These are phyloP conservation scores for Lichtheimia corymbifera DNA, from an alignment of 371 early-diverging fungal species.

Conservation along the genomic window DNA sequence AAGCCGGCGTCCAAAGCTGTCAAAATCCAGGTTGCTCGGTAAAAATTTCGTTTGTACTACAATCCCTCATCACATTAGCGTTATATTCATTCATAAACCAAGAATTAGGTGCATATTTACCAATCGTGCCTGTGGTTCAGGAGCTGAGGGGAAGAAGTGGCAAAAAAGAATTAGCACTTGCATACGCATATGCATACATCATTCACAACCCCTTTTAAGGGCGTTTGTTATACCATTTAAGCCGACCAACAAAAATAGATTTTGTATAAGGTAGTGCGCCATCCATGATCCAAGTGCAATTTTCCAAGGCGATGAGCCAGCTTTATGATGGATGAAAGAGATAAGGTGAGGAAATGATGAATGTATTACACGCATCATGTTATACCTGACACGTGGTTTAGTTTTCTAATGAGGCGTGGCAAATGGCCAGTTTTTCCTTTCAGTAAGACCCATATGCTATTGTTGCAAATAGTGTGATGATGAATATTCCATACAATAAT, in stretches of 20 bases:
- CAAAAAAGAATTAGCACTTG: neutral
- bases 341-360: neutral
- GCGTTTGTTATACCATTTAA: conserved; percentile 53
- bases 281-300: conserved; percentile 73
- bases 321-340: conserved; percentile 28
- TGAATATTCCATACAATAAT: neutral
- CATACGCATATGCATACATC: neutral
- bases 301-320: conserved; percentile 74
- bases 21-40: conserved; percentile 90
- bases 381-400: conserved; percentile 32
- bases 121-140: conserved; percentile 69
- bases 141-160: conserved; percentile 40
- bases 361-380: conserved; percentile 10
- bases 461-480: conserved; percentile 4
- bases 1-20: conserved; percentile 95
- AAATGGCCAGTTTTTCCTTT: conserved; percentile 31
- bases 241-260: conserved; percentile 57
- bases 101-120: conserved; percentile 24
- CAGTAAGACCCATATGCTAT: conserved; percentile 40
- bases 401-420: conserved; percentile 24
- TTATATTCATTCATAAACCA: neutral
- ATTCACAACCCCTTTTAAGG: conserved; percentile 4
- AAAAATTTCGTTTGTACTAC: conserved; percentile 91
- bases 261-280: conserved; percentile 59
- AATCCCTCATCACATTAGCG: neutral